These are phyloP conservation scores for Pistacia integerrima DNA, from an alignment of 345 rosid species.

Conservation along the genomic window DNA sequence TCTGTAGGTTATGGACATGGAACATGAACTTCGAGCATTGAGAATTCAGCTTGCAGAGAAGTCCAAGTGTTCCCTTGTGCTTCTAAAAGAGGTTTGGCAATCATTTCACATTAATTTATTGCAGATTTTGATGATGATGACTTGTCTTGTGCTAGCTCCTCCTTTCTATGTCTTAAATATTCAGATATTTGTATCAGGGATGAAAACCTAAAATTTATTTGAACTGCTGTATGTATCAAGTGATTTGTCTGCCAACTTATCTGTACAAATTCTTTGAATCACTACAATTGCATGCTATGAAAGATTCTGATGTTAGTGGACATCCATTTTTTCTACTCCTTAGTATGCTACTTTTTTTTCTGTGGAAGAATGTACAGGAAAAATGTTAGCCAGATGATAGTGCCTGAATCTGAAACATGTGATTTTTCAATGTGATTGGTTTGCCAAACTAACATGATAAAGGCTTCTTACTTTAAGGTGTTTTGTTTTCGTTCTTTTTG, in stretches of 20 bases:
- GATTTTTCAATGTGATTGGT: not conserved
- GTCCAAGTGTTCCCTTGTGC: slow-evolving; percentile 67
- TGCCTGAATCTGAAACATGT: not conserved
- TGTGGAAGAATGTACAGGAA: not conserved
- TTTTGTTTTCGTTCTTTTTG: not conserved
- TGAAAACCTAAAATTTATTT: no score
- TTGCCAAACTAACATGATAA: not conserved
- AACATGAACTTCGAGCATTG: slow-evolving; percentile 77
- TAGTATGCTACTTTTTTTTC: no score
- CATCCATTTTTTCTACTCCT: not conserved
- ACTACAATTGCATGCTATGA: not conserved
- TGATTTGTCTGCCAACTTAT: not conserved
- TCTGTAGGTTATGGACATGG: slow-evolving; percentile 93
- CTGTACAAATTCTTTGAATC: not conserved
- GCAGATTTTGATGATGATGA: not conserved
- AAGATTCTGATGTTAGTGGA: not conserved
- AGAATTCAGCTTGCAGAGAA: slow-evolving; percentile 84
- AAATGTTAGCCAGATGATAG: no score
- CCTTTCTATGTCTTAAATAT: no score
- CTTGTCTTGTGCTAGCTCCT: not conserved
- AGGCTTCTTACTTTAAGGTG: not conserved
- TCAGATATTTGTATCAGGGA: no score
- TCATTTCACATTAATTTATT: not conserved
- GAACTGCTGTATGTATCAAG: no score
- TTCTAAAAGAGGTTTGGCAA: slow-evolving; percentile 64